Percentiles rank a stretch among this genome's conserved stretches.
Evolutionary conservation across 768 basidiomycete genomes (phyloP).

Genomic region (Rhodotorula kratochvilovae): DNA sequence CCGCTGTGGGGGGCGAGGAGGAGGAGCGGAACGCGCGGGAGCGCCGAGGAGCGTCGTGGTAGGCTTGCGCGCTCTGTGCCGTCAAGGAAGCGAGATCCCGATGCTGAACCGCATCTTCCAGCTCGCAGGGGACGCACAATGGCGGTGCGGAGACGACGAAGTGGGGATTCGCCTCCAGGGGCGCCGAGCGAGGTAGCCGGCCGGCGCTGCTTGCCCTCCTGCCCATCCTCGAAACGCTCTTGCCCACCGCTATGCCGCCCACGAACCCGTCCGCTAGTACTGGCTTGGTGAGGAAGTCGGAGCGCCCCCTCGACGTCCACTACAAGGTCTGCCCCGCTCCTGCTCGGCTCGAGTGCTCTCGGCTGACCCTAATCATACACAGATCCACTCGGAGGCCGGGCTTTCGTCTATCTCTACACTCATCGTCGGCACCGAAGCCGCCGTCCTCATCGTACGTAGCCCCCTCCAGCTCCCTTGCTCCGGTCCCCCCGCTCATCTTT

Average conservation of each 20-base stretch:
- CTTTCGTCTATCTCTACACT: slow-evolving; percentile 5
- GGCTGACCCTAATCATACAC: no score
- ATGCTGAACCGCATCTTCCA: no score
- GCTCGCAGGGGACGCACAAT: neutral
- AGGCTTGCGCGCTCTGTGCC: no score
- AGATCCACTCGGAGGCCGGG: neutral
- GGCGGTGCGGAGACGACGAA: neutral
- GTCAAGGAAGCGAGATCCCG: neutral
- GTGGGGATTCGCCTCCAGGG: neutral
- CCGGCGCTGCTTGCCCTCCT: neutral
- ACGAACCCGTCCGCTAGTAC: neutral
- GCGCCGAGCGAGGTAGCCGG: no score
- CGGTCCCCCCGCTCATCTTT: neutral
- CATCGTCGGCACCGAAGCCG: neutral
- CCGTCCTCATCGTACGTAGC: slow-evolving; percentile 10
- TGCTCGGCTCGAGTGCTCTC: no score
- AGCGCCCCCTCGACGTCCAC: neutral
- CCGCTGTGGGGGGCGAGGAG: neutral
- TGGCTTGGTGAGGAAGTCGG: neutral
- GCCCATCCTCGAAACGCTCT: neutral
- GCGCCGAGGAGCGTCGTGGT: no score
- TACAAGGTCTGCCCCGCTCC: slow-evolving; percentile 5
- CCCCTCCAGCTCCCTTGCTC: no score
- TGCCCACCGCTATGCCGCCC: neutral
- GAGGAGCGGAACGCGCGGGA: no score